Evolutionary conservation across 192 early-diverging fungal species (phyloP).

Genomic region (Coemansia sp.): DNA sequence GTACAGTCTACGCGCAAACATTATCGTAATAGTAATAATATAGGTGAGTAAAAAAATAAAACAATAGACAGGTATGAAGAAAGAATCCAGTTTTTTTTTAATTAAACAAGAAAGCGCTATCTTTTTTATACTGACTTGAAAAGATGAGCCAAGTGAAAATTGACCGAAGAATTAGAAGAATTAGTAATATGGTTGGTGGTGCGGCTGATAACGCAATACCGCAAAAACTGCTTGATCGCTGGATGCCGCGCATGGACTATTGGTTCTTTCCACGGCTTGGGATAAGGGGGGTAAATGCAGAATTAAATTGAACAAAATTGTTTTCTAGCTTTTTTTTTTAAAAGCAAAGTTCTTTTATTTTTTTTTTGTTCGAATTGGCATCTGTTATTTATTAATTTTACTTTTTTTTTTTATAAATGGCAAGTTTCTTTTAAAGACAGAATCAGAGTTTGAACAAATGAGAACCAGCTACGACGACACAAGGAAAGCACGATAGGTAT

Average conservation of each 20-base stretch:
- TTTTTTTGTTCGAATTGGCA: background rate
- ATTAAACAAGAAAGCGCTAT: background rate
- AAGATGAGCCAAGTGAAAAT: too few species aligned
- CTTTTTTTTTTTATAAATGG: background rate
- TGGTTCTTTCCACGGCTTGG: background rate
- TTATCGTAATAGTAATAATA: constrained; percentile 5
- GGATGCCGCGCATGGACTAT: background rate
- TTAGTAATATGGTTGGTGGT: background rate
- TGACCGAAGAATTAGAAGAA: background rate
- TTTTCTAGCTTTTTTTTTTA: background rate
- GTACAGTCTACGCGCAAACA: constrained; percentile 51
- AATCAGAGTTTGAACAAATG: background rate
- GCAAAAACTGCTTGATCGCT: background rate
- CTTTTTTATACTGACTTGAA: too few species aligned
- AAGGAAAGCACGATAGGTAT: background rate
- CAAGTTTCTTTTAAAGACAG: background rate
- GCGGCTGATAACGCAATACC: constrained; percentile 1
- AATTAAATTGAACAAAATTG: background rate
- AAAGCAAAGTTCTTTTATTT: background rate
- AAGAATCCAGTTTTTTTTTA: background rate
- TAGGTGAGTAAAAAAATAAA: background rate
- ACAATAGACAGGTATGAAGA: too few species aligned
- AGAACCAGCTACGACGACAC: background rate
- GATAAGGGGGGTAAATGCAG: background rate
- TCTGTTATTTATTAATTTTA: background rate